These are phyloP conservation scores for Sporormia fimetaria DNA, from an alignment of 495 filamentous ascomycete species.

Conservation along the genomic window DNA sequence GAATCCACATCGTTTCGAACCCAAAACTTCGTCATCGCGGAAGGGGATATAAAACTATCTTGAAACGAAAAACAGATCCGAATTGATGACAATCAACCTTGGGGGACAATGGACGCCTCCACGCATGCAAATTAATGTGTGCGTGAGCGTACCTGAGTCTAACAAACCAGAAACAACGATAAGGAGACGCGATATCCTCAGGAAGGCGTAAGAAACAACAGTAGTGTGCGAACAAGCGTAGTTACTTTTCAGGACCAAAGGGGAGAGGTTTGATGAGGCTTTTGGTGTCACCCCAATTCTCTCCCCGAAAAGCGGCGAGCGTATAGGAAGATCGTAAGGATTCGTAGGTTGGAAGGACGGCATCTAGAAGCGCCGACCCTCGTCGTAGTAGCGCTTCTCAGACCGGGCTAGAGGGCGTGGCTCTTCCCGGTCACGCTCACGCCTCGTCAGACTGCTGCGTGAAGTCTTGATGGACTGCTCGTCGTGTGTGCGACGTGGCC, in stretches of 20 bases:
- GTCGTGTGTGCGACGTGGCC: slow-evolving; percentile 7
- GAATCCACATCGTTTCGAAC: too few species aligned
- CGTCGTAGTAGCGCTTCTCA: slow-evolving; percentile 4
- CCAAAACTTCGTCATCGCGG: too few species aligned
- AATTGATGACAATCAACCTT: background rate
- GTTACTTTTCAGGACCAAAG: slow-evolving; percentile 14
- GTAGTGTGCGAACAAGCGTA: slow-evolving; percentile 4
- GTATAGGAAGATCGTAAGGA: background rate
- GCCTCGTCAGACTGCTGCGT: slow-evolving; percentile 11
- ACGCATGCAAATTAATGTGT: slow-evolving; percentile 14
- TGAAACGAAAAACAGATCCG: background rate
- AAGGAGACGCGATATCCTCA: slow-evolving; percentile 5
- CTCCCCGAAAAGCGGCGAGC: slow-evolving; percentile 11
- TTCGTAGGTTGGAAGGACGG: background rate
- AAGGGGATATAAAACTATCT: slow-evolving; percentile 1
- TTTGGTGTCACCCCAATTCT: slow-evolving; percentile 18
- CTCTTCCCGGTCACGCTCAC: slow-evolving; percentile 1
- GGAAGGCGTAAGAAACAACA: background rate
- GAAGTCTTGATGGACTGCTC: slow-evolving; percentile 13
- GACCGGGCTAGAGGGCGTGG: background rate
- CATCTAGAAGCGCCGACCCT: background rate
- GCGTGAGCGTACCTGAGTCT: slow-evolving; percentile 23
- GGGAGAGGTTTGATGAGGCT: slow-evolving; percentile 12
- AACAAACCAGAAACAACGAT: slow-evolving; percentile 8
- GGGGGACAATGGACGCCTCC: slow-evolving; percentile 1